These are phyloP conservation scores for Cucurbita pepo DNA, from an alignment of 306 rosid genomes.

Conservation along the genomic window DNA sequence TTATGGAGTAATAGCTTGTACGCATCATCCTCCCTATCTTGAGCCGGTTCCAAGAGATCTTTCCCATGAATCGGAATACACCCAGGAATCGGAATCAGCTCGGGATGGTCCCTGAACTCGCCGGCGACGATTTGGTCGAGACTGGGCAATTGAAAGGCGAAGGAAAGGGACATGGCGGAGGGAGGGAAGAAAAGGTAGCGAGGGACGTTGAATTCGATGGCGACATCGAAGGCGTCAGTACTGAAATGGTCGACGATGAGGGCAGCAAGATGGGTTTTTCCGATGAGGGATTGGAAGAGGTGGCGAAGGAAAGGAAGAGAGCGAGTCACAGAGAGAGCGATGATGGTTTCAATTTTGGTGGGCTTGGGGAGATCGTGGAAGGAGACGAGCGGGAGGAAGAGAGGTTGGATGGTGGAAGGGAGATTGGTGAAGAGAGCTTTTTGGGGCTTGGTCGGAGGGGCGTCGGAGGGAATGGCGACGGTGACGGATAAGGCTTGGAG, in stretches of 20 bases:
- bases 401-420: constrained; percentile 16
- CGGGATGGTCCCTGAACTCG: constrained; percentile 27
- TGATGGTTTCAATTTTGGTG: constrained; percentile 14
- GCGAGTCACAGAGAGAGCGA: constrained; percentile 23
- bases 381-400: constrained; percentile 22
- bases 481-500: constrained; percentile 19
- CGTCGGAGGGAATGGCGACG: constrained; percentile 34
- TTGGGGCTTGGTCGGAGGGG: constrained; percentile 42
- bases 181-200: constrained; percentile 32
- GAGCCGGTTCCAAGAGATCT: constrained; percentile 37
- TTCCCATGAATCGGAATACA: constrained; percentile 28
- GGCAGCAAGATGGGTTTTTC: constrained; percentile 5
- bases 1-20: constrained; percentile 28
- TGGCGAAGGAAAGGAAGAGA: constrained; percentile 12
- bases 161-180: constrained; percentile 22
- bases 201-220: constrained; percentile 21
- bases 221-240: constrained; percentile 40
- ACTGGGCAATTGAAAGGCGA: constrained; percentile 21
- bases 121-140: constrained; percentile 21
- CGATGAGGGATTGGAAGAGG: background rate
- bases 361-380: constrained; percentile 16
- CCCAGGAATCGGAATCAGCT: constrained; percentile 45
- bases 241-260: constrained; percentile 40
- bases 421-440: constrained; percentile 23
- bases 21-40: constrained; percentile 32